Evolutionary conservation across 1,139 yeast species (phyloP).

Genomic region (Yamadazyma spencermartinsiae): DNA sequence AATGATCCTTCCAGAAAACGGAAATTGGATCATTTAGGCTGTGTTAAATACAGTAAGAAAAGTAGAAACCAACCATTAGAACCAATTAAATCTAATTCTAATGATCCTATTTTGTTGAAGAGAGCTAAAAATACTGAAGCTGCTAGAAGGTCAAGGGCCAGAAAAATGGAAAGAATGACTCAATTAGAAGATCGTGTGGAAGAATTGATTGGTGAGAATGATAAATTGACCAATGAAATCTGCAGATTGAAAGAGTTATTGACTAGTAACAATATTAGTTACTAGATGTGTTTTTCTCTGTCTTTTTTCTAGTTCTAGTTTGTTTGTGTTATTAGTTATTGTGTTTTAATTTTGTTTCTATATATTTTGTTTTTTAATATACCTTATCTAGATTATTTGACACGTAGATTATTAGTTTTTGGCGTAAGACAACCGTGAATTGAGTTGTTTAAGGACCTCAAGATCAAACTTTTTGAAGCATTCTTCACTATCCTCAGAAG

Average conservation of each 20-base stretch:
- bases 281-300: constrained; percentile 13
- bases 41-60: constrained; percentile 64
- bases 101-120: constrained; percentile 71
- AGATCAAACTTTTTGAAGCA: constrained; percentile 17
- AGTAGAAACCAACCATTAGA: constrained; percentile 59
- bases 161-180: constrained; percentile 84
- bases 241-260: constrained; percentile 53
- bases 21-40: constrained; percentile 61
- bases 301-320: neutral
- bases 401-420: constrained; percentile 5
- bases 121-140: constrained; percentile 97
- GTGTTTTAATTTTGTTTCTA: neutral
- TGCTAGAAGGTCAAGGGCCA: constrained; percentile 92
- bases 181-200: constrained; percentile 82
- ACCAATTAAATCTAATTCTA: constrained; percentile 59
- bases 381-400: neutral
- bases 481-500: constrained; percentile 34
- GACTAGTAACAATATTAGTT: constrained; percentile 23
- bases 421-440: constrained; percentile 11
- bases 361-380: constrained; percentile 2
- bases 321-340: constrained; percentile 1
- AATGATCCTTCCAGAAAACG: constrained; percentile 14
- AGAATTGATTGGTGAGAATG: constrained; percentile 55
- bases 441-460: constrained; percentile 4
- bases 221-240: constrained; percentile 59